Percentiles rank a stretch among this genome's conserved stretches.
These are phyloP conservation scores for Melastoma malabathricum DNA, from an alignment of 345 rosid species.

Conservation along the genomic window DNA sequence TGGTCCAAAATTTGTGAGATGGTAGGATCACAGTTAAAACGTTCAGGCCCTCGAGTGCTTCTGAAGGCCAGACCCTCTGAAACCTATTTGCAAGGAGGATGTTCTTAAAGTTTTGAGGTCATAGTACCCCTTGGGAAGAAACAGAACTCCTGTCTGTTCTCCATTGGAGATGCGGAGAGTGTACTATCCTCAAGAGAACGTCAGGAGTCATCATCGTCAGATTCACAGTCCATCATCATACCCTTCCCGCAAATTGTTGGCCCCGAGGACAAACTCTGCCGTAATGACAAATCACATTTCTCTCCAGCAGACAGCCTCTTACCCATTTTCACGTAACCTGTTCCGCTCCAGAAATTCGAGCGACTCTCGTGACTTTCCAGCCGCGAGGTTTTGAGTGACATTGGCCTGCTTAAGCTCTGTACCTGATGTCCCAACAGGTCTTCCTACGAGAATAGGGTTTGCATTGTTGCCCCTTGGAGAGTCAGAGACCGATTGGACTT, in stretches of 20 bases:
- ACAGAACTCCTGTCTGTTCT: conserved; percentile 36
- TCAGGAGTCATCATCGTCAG: conserved; percentile 18
- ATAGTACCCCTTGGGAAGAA: conserved; percentile 40
- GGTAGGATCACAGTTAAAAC: conserved; percentile 23
- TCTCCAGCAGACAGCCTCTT: conserved; percentile 21
- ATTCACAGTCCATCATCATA: conserved; percentile 28
- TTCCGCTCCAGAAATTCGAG: conserved; percentile 12
- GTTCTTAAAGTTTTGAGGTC: conserved; percentile 18
- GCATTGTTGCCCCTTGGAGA: conserved; percentile 20
- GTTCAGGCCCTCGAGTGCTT: too few relatives aligned
- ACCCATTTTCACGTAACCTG: conserved; percentile 11
- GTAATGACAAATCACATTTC: conserved; percentile 68
- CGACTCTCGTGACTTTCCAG: conserved; percentile 15
- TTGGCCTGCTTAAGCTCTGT: conserved; percentile 20
- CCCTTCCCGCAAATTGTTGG: conserved; percentile 22
- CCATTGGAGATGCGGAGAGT: conserved; percentile 12
- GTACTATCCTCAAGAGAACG: conserved; percentile 20
- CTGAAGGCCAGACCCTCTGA: conserved; percentile 18
- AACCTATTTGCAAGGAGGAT: conserved; percentile 19
- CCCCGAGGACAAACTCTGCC: conserved; percentile 53
- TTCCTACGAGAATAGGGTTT: conserved; percentile 44
- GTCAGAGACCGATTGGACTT: conserved; percentile 20
- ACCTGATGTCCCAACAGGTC: conserved; percentile 44
- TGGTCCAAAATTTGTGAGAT: conserved; percentile 30
- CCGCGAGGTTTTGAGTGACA: conserved; percentile 15